Conservation (phyloP, 768 basidiomycete species). For the Austroboletus eburneus region DNA sequence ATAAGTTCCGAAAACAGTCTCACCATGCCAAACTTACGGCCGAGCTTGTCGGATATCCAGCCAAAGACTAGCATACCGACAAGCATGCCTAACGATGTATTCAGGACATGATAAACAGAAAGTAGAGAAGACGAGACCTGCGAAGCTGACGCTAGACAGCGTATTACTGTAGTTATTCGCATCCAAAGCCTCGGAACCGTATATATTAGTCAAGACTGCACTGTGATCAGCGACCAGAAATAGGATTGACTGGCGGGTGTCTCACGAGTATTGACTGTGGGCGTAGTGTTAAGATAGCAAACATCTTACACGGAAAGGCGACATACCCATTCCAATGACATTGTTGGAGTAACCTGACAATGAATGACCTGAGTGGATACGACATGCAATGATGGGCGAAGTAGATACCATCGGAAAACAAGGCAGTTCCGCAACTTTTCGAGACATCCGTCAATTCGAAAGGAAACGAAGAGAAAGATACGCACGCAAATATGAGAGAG, state of each 20-base stretch:
- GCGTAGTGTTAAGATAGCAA: not conserved
- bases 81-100: slow-evolving; percentile 75
- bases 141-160: slow-evolving; percentile 71
- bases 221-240: not conserved
- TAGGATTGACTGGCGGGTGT: not conserved
- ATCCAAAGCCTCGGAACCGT: slow-evolving; percentile 51
- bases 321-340: slow-evolving; percentile 72
- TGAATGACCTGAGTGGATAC: slow-evolving; percentile 2
- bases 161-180: slow-evolving; percentile 57
- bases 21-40: slow-evolving; percentile 87
- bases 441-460: slow-evolving; percentile 1
- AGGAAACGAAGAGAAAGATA: slow-evolving; percentile 6
- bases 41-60: slow-evolving; percentile 81
- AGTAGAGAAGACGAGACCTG: slow-evolving; percentile 71
- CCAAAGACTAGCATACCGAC: slow-evolving; percentile 82
- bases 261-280: slow-evolving; percentile 65
- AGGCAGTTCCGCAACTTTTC: slow-evolving; percentile 75
- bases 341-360: slow-evolving; percentile 72
- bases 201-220: slow-evolving; percentile 67
- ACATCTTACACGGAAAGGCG: not conserved
- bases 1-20: slow-evolving; percentile 6
- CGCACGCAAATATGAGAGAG: slow-evolving; percentile 83
- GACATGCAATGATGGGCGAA: not conserved
- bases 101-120: slow-evolving; percentile 59
- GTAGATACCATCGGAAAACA: slow-evolving; percentile 75